These are phyloP conservation scores for Lactarius trivialis DNA, from an alignment of 768 basidiomycete species.

Conservation along the genomic window DNA sequence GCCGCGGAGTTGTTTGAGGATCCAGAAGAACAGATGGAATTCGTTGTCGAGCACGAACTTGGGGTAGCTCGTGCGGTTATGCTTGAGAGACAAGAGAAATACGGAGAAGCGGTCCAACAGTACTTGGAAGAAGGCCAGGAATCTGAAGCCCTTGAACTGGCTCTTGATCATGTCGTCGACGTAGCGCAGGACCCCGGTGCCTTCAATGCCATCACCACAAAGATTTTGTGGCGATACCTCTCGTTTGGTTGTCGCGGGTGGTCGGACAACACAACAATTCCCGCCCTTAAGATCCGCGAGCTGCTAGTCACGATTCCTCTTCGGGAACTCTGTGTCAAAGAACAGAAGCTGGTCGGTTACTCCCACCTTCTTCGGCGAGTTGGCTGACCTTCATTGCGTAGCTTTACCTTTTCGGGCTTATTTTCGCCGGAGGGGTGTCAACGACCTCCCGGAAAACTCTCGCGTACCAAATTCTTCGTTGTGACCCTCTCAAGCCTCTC, in stretches of 20 bases:
- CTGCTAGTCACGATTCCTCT: neutral
- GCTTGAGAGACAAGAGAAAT: constrained; percentile 37
- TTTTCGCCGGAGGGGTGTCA: neutral
- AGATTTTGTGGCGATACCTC: constrained; percentile 34
- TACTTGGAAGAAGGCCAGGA: constrained; percentile 43
- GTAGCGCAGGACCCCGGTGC: constrained; percentile 25
- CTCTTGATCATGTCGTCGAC: constrained; percentile 32
- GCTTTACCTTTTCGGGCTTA: constrained; percentile 8
- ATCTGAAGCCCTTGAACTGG: constrained; percentile 40
- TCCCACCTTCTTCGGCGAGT: neutral
- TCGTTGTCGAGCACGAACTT: constrained; percentile 49
- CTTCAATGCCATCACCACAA: constrained; percentile 29
- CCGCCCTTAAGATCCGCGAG: neutral
- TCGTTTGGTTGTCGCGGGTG: constrained; percentile 13
- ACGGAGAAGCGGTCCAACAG: constrained; percentile 46
- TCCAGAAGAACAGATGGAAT: constrained; percentile 54
- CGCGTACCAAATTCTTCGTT: constrained; percentile 1
- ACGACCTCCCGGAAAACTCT: neutral
- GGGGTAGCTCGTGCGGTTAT: constrained; percentile 43
- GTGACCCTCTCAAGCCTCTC: neutral
- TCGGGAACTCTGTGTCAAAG: neutral
- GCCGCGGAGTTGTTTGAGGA: constrained; percentile 43
- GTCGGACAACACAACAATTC: neutral
- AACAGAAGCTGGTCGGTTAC: neutral
- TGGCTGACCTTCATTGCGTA: neutral